A percentile compares a stretch with the other conserved stretches of the same genome.
These are phyloP conservation scores for Saccharomyces hybrid DNA, from an alignment of 1,139 yeast species.

Conservation along the genomic window DNA sequence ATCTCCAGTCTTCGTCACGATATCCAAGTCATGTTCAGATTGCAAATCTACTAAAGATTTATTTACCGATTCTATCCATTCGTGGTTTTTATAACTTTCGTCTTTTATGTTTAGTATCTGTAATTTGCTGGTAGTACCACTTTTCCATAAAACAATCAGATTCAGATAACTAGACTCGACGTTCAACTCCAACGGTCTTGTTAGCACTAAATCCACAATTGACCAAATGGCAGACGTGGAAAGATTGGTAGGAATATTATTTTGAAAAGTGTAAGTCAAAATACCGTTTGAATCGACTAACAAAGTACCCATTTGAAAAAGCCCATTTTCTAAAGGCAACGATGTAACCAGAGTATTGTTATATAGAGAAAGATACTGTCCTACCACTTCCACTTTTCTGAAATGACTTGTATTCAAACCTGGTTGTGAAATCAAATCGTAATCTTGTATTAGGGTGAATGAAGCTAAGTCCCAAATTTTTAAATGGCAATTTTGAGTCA, in stretches of 20 bases:
- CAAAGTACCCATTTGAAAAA: constrained; percentile 39
- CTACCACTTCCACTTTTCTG: constrained; percentile 15
- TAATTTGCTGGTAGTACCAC: constrained; percentile 48
- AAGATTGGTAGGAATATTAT: constrained; percentile 19
- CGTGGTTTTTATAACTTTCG: constrained; percentile 18
- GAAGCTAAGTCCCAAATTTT: constrained; percentile 49
- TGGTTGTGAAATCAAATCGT: constrained; percentile 20
- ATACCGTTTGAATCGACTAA: constrained; percentile 23
- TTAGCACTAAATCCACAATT: constrained; percentile 33
- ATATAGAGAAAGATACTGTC: constrained; percentile 19
- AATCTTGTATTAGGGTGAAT: constrained; percentile 34
- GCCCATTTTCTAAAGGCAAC: constrained; percentile 40
- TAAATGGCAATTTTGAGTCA: constrained; percentile 32
- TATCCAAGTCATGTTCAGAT: constrained; percentile 16
- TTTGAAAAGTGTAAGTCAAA: constrained; percentile 7
- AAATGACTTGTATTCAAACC: constrained; percentile 15
- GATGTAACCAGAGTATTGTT: constrained; percentile 29
- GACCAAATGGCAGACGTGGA: constrained; percentile 44
- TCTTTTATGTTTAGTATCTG: constrained; percentile 32
- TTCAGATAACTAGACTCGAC: constrained; percentile 17
- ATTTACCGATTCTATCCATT: constrained; percentile 29
- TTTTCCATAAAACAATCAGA: constrained; percentile 51
- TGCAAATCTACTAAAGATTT: constrained; percentile 23
- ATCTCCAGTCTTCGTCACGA: constrained; percentile 14
- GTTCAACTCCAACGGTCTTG: constrained; percentile 25